Evolutionary conservation across 805 yeast species (phyloP).

Genomic region (Starmera dryadoides): DNA sequence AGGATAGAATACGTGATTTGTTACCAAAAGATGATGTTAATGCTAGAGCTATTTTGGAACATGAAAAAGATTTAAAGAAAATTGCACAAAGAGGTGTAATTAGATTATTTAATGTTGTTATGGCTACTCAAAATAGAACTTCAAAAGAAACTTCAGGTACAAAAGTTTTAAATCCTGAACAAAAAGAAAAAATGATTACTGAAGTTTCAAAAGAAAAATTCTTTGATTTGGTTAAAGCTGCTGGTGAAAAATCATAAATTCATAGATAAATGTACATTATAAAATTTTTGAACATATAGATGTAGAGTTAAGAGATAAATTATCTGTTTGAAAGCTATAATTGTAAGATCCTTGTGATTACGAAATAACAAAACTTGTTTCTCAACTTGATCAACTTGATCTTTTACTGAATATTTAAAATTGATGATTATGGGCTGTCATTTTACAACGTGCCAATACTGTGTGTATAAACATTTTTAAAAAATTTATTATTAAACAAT

Average conservation of each 20-base stretch:
- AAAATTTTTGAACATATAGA: too few species aligned
- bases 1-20: constrained; percentile 59
- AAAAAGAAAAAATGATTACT: constrained; percentile 54
- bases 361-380: too few species aligned
- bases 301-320: too few species aligned
- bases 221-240: constrained; percentile 78
- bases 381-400: too few species aligned
- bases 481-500: too few species aligned
- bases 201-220: constrained; percentile 88
- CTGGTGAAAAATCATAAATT: constrained; percentile 35
- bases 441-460: too few species aligned
- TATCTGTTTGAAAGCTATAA: too few species aligned
- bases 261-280: too few species aligned
- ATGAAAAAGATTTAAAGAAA: constrained; percentile 65
- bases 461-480: too few species aligned
- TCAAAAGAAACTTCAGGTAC: constrained; percentile 41
- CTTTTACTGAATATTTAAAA: too few species aligned
- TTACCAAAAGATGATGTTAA: constrained; percentile 56
- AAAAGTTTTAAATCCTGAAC: constrained; percentile 31
- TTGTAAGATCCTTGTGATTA: too few species aligned
- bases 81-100: constrained; percentile 87
- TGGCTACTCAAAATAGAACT: constrained; percentile 67
- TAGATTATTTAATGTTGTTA: constrained; percentile 73
- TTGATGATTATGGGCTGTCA: too few species aligned
- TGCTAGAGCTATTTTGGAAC: constrained; percentile 53